A percentile compares a stretch with the other conserved stretches of the same genome.
These are phyloP conservation scores for Acrodontium crateriforme DNA, from an alignment of 2,329 filamentous ascomycete genomes.

Conservation along the genomic window DNA sequence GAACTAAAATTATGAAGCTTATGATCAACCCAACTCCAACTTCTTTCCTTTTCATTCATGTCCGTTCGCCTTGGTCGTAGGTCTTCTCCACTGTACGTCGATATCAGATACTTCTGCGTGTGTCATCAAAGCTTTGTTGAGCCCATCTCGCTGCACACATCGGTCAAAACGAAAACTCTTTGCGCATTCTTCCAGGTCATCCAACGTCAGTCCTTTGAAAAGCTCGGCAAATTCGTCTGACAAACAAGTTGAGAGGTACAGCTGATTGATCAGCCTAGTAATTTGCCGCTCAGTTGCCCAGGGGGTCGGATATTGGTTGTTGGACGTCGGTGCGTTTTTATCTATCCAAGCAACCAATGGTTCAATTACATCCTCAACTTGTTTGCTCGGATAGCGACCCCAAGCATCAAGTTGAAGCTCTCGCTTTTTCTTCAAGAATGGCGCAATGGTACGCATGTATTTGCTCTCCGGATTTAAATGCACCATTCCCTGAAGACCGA, in stretches of 20 bases:
- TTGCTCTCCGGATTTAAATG: slow-evolving; percentile 9
- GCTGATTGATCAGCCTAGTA: slow-evolving; percentile 31
- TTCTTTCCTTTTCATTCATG: not conserved
- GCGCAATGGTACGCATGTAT: slow-evolving; percentile 36
- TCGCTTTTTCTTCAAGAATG: slow-evolving; percentile 44
- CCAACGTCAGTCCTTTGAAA: slow-evolving; percentile 38
- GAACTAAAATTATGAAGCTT: too few relatives aligned
- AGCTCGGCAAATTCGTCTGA: slow-evolving; percentile 43
- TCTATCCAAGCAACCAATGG: slow-evolving; percentile 24
- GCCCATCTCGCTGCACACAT: slow-evolving; percentile 36
- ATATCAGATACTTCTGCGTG: slow-evolving; percentile 14
- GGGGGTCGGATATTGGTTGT: slow-evolving; percentile 17
- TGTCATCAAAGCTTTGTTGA: slow-evolving; percentile 42
- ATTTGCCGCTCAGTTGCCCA: slow-evolving; percentile 21
- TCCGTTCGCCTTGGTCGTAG: not conserved
- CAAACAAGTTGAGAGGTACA: slow-evolving; percentile 37
- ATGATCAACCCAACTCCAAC: slow-evolving; percentile 1
- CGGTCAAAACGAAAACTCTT: slow-evolving; percentile 41
- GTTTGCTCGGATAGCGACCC: slow-evolving; percentile 28
- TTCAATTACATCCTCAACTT: slow-evolving; percentile 31
- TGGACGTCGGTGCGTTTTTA: slow-evolving; percentile 13
- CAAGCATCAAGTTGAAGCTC: slow-evolving; percentile 41
- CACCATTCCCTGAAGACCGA: slow-evolving; percentile 22
- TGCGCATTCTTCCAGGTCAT: slow-evolving; percentile 42
- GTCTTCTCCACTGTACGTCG: not conserved